Evolutionary conservation across 2,329 filamentous ascomycete genomes (phyloP).

Genomic region (Alternaria sp.): DNA sequence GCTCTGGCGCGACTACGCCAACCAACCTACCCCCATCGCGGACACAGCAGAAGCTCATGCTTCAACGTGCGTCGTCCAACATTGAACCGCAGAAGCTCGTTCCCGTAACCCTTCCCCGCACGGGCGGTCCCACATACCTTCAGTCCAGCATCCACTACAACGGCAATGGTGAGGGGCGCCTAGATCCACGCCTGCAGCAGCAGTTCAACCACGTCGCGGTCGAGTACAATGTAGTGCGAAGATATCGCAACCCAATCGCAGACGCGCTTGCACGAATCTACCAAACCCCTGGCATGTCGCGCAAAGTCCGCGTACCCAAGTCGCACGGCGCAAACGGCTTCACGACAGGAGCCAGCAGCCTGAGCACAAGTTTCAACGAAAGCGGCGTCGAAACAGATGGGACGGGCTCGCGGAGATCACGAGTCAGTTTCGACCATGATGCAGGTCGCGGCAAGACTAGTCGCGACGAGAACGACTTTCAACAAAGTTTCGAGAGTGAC

Average conservation of each 20-base stretch:
- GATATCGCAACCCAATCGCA: constrained; percentile 73
- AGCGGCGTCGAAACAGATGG: constrained; percentile 35
- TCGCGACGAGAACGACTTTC: constrained; percentile 29
- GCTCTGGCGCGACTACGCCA: constrained; percentile 49
- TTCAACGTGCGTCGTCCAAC: constrained; percentile 74
- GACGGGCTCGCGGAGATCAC: constrained; percentile 29
- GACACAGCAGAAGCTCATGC: constrained; percentile 77
- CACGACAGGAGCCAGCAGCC: constrained; percentile 35
- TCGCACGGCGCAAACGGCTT: constrained; percentile 33
- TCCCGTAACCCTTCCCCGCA: constrained; percentile 47
- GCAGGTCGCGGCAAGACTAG: constrained; percentile 17
- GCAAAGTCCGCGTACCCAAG: constrained; percentile 31
- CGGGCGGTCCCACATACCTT: constrained; percentile 42
- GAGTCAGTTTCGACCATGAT: constrained; percentile 39
- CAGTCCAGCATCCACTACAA: constrained; percentile 46
- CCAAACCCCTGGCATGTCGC: constrained; percentile 57
- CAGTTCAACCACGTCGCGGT: constrained; percentile 73
- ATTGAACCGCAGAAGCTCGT: constrained; percentile 66
- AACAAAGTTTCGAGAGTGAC: constrained; percentile 41
- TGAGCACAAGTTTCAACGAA: constrained; percentile 42
- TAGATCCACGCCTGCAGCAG: constrained; percentile 68
- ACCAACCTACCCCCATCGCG: constrained; percentile 60
- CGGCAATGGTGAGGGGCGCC: constrained; percentile 48
- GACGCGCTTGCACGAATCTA: constrained; percentile 65
- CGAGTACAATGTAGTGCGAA: constrained; percentile 75